phyloP scores from a whole-genome alignment of 1,284 basidiomycete genomes.

The Cryptococcus depauperatus region DNA sequence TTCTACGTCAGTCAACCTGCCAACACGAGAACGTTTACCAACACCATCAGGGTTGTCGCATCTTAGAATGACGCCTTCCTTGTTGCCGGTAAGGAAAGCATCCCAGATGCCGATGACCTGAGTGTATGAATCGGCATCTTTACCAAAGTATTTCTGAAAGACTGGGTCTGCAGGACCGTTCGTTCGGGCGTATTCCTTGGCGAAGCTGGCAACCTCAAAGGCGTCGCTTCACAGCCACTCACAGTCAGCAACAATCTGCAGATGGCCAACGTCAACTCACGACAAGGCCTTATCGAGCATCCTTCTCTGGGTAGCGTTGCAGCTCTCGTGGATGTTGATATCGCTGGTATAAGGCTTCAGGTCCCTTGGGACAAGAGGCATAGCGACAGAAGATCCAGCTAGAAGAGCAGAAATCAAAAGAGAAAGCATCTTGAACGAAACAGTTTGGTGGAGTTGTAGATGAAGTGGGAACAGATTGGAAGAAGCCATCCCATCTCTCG shows the following conservation, averaged over 20 bases:
- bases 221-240: slow-evolving; percentile 39
- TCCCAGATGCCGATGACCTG: slow-evolving; percentile 38
- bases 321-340: slow-evolving; percentile 43
- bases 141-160: slow-evolving; percentile 45
- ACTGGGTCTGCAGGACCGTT: slow-evolving; percentile 38
- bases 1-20: background rate
- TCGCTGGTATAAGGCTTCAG: slow-evolving; percentile 25
- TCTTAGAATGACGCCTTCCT: slow-evolving; percentile 37
- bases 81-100: slow-evolving; percentile 34
- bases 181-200: slow-evolving; percentile 33
- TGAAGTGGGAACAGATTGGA: background rate
- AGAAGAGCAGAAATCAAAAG: slow-evolving; percentile 3
- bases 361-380: slow-evolving; percentile 22
- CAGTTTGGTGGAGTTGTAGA: background rate
- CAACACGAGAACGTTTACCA: slow-evolving; percentile 11
- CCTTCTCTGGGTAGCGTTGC: slow-evolving; percentile 42
- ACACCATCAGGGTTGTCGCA: slow-evolving; percentile 46
- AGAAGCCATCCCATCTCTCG: too few relatives aligned
- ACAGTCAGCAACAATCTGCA: background rate
- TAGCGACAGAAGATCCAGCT: slow-evolving; percentile 9
- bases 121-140: slow-evolving; percentile 22
- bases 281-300: slow-evolving; percentile 36
- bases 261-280: slow-evolving; percentile 11
- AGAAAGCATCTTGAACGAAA: slow-evolving; percentile 18
- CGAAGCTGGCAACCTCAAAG: slow-evolving; percentile 29